These are phyloP conservation scores for Fusarium udum DNA, from an alignment of 2,329 filamentous ascomycete genomes.

Conservation along the genomic window DNA sequence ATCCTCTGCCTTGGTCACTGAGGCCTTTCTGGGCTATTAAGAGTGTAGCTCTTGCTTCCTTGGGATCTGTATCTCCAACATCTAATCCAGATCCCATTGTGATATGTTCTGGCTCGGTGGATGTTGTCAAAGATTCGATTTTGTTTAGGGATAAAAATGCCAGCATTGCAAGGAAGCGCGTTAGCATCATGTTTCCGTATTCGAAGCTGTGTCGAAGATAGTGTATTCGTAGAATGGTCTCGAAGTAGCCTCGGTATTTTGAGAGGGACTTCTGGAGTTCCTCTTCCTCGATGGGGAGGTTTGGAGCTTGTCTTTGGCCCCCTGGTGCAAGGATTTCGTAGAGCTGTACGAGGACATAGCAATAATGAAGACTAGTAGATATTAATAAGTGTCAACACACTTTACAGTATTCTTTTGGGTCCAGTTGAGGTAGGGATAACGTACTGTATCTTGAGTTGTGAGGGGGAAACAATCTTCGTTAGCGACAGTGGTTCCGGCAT, in stretches of 20 bases:
- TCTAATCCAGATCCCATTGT: not conserved
- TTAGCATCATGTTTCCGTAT: conserved; percentile 11
- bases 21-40: conserved; percentile 8
- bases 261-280: not conserved
- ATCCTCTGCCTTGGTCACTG: not conserved
- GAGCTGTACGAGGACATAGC: not conserved
- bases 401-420: not conserved
- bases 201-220: conserved; percentile 19
- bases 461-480: not conserved
- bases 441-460: conserved; percentile 18
- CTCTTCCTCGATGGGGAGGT: rapidly evolving
- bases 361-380: not conserved
- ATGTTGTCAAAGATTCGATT: not conserved
- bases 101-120: no score
- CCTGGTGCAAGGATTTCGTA: not conserved
- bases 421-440: rapidly evolving
- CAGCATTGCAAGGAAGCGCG: conserved; percentile 3
- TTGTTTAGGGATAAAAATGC: not conserved
- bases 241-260: conserved; percentile 1
- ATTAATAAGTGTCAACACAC: not conserved
- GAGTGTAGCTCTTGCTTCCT: not conserved
- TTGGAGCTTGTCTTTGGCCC: not conserved
- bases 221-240: conserved; percentile 18
- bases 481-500: not conserved
- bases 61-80: not conserved